These are phyloP conservation scores for Porphyra umbilicalis DNA, from an alignment of 31 red algal species.

Conservation along the genomic window DNA sequence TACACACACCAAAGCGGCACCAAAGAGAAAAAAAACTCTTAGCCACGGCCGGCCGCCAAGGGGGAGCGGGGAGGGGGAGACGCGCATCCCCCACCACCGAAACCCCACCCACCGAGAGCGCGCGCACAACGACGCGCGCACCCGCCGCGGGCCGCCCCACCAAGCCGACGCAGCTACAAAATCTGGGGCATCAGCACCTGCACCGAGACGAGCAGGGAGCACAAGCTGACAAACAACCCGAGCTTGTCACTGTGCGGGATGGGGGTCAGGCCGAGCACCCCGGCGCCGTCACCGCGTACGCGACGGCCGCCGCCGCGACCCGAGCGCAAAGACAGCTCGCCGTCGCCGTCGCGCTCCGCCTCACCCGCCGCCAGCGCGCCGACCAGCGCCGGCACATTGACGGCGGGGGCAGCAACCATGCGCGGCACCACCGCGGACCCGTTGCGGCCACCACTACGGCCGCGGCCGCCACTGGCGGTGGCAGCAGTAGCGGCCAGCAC, in stretches of 20 bases:
- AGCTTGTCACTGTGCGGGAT: not conserved
- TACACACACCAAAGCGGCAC: not conserved
- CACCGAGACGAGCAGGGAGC: not conserved
- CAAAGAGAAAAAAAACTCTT: not conserved
- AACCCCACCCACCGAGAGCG: too few species aligned
- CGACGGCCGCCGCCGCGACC: not conserved
- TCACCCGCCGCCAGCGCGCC: not conserved
- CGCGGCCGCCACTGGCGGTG: too few species aligned
- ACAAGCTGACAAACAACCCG: not conserved
- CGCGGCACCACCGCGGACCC: not conserved
- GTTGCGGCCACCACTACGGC: not conserved
- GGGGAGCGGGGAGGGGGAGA: not conserved
- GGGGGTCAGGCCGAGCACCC: not conserved
- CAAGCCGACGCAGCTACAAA: not conserved
- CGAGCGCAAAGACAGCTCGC: not conserved
- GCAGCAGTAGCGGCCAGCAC: too few species aligned
- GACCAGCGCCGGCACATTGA: not conserved
- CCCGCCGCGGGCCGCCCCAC: too few species aligned
- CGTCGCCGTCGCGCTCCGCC: not conserved
- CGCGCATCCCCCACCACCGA: too few species aligned
- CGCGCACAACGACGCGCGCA: too few species aligned
- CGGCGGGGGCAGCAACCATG: not conserved
- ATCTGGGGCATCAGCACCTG: not conserved
- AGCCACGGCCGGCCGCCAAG: not conserved
- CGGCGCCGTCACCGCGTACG: not conserved